phyloP scores from a whole-genome alignment of 148 eudicot genomes.

The Chenopodium berlandieri region DNA sequence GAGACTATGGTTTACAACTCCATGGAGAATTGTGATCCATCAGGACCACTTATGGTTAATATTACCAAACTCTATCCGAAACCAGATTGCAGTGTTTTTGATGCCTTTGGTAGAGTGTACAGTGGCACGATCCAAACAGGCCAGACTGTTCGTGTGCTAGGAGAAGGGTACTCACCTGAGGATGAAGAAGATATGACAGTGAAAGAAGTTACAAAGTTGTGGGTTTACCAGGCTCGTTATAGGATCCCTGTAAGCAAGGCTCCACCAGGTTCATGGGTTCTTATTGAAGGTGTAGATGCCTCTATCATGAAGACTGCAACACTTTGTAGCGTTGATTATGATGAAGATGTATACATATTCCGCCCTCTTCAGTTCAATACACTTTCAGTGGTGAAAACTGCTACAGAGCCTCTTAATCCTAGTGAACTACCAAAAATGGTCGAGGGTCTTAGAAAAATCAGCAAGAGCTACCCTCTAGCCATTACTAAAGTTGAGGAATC shows the following conservation, averaged over 20 bases:
- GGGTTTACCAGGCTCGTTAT: constrained; percentile 98
- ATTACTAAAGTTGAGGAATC: constrained; percentile 99
- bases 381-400: constrained; percentile 98
- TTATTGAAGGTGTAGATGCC: constrained; percentile 99
- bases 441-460: constrained; percentile 95
- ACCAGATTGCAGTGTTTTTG: constrained; percentile 96
- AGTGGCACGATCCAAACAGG: constrained; percentile 91
- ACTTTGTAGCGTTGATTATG: constrained; percentile 63
- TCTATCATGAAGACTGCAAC: constrained; percentile 99
- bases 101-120: constrained; percentile 99
- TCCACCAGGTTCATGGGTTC: constrained; percentile 99
- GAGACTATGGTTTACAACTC: constrained; percentile 71
- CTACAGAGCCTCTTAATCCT: constrained; percentile 98
- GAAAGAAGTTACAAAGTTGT: constrained; percentile 94
- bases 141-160: constrained; percentile 86
- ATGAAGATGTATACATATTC: constrained; percentile 87
- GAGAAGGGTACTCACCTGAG: constrained; percentile 99
- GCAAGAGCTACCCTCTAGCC: constrained; percentile 97
- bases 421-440: constrained; percentile 99
- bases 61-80: constrained; percentile 93
- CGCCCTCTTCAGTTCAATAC: constrained; percentile 96
- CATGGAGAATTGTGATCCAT: constrained; percentile 81
- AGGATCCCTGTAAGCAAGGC: constrained; percentile 94
- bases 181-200: constrained; percentile 99
- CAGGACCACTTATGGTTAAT: constrained; percentile 94